Base-by-base conservation (phyloP, 179 eudicot species). In the Monotropa hypopitys region DNA sequence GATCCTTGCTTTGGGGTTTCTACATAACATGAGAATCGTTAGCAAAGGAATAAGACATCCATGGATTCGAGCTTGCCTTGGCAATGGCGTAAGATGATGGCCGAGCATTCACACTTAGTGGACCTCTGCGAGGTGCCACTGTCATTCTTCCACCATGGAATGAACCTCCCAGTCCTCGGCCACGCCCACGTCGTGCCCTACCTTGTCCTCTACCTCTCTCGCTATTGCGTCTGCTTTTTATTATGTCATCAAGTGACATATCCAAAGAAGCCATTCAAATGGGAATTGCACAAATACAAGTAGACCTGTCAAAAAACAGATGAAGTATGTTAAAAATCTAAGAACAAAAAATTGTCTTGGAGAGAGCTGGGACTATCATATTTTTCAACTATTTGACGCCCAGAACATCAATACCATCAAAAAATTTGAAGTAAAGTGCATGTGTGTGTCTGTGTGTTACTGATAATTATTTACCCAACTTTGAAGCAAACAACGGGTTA, bases 61-160 rank as follows among this genome's bases (percentile, higher is more conserved):
- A 86, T 81, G 87, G 81, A 87, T 84, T 77, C 66, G 85, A 81
- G 97, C 99, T 95, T 95, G 97, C 99, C 99, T 95, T 92, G 83
- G 98, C 88, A 80, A 92, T 91, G 38, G 88, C 76, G 50, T 74
- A 84, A 73, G 94, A 76, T 79, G 97, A 85, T 16, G 94, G 87
- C 59, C 91, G 88, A 85, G 89, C 79, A 87, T 88, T 91, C 43
- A 94, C 89, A 77, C 97, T 86, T n/a, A 91, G 90, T 18, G 85
- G 84, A 11, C 87, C 88, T 63, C 87, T 88, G 67, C 84, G 89
- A 79, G 87, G 90, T 65, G 87, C 80, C 78, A 87, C 90, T 70
- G 86, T 79, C 76, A 85, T 75, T 81, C 87, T 88, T 86, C 97
- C 89, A 80, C 89, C 89, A 70, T 82, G 73, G 79, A 82, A 78